Evolutionary conservation across 306 rosid species (phyloP).

Genomic region (Neltuma alba): DNA sequence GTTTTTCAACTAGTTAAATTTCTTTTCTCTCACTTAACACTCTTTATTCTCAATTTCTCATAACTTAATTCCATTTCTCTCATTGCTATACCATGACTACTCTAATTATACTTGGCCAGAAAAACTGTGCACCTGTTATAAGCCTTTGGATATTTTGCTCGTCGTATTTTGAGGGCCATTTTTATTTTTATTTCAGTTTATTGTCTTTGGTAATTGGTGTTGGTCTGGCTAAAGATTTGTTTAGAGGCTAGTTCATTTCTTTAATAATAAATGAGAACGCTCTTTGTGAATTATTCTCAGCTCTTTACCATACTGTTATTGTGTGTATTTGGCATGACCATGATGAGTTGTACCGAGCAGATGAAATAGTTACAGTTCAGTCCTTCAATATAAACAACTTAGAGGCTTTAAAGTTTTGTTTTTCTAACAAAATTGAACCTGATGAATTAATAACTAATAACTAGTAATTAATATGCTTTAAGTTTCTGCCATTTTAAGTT

Average conservation of each 20-base stretch:
- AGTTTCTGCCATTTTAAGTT: background rate
- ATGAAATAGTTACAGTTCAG: constrained; percentile 13
- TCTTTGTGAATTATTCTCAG: background rate
- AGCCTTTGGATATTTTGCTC: background rate
- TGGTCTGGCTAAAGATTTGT: constrained; percentile 13
- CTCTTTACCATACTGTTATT: background rate
- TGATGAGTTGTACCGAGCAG: background rate
- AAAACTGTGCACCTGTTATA: background rate
- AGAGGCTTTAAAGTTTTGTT: background rate
- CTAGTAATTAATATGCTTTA: background rate
- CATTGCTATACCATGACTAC: background rate
- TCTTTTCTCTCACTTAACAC: background rate
- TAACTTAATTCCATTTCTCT: constrained; percentile 10
- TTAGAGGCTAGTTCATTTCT: constrained; percentile 18
- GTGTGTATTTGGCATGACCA: constrained; percentile 18
- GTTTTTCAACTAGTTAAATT: background rate
- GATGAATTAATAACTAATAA: background rate
- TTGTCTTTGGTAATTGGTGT: constrained; percentile 14
- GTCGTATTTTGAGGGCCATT: background rate
- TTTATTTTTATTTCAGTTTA: constrained; percentile 15
- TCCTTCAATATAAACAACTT: background rate
- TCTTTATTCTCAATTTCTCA: background rate
- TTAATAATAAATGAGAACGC: constrained; percentile 7
- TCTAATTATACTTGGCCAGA: background rate
- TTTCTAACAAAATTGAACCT: constrained; percentile 22